Conservation (phyloP, 1,139 yeast species). For the Candida sp. region DNA sequence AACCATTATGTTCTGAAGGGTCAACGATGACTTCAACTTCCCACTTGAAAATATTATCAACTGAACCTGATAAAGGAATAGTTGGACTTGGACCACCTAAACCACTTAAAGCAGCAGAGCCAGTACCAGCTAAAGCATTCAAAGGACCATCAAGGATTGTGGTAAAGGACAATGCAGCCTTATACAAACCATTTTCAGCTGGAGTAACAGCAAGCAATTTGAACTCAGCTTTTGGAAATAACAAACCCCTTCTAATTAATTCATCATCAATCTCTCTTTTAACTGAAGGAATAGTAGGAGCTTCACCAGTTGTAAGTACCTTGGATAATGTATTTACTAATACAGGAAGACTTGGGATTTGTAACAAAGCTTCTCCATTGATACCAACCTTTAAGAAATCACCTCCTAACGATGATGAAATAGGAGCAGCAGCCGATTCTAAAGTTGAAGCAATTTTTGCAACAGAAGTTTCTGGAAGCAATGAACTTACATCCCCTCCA, state of each 20-base stretch:
- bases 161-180: conserved; percentile 24
- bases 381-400: neutral
- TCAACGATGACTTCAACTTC: conserved; percentile 15
- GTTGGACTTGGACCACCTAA: conserved; percentile 10
- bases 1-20: conserved; percentile 15
- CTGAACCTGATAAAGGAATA: conserved; percentile 8
- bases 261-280: conserved; percentile 7
- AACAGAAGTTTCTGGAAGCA: neutral
- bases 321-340: neutral
- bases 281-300: neutral
- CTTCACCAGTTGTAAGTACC: neutral
- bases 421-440: neutral
- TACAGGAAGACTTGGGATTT: neutral
- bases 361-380: neutral
- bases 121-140: conserved; percentile 18
- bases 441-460: neutral
- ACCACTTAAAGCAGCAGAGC: conserved; percentile 15
- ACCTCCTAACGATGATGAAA: neutral
- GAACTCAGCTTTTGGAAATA: conserved; percentile 25
- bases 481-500: neutral
- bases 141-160: conserved; percentile 19
- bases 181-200: conserved; percentile 21
- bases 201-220: conserved; percentile 22
- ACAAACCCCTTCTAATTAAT: conserved; percentile 11
- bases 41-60: conserved; percentile 1